Evolutionary conservation across 2,329 filamentous ascomycete genomes (phyloP).

Genomic region (Colletotrichum horii): DNA sequence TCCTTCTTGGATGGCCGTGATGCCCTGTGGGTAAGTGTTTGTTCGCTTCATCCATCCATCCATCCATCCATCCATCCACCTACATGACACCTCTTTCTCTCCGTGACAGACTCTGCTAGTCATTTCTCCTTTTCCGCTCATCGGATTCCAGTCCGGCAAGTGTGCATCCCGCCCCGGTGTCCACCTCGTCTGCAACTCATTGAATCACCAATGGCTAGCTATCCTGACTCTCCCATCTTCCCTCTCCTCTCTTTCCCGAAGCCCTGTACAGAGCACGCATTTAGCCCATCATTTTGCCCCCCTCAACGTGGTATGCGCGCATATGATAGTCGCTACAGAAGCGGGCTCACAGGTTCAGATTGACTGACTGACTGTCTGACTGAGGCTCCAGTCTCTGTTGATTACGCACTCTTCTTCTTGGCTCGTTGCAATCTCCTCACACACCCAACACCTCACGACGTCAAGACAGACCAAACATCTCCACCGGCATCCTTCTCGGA

Average conservation of each 20-base stretch:
- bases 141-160: neutral
- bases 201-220: neutral
- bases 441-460: neutral
- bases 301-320: neutral
- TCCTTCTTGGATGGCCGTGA: neutral
- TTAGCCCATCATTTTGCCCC: neutral
- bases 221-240: neutral
- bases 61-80: neutral
- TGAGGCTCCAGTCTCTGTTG: neutral
- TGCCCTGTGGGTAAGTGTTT: neutral
- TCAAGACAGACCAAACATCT: neutral
- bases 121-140: neutral
- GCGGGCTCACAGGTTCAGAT: neutral
- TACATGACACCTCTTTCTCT: neutral
- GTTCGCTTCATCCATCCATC: neutral
- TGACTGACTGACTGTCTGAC: neutral
- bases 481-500: neutral
- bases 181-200: neutral
- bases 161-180: neutral
- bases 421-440: neutral
- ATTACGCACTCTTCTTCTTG: slow-evolving; percentile 10
- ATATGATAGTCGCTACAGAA: neutral
- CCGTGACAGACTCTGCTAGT: neutral
- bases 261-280: neutral
- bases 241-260: neutral